Conservation (phyloP, 2,329 filamentous ascomycete genomes). For the Fusarium sp. region DNA sequence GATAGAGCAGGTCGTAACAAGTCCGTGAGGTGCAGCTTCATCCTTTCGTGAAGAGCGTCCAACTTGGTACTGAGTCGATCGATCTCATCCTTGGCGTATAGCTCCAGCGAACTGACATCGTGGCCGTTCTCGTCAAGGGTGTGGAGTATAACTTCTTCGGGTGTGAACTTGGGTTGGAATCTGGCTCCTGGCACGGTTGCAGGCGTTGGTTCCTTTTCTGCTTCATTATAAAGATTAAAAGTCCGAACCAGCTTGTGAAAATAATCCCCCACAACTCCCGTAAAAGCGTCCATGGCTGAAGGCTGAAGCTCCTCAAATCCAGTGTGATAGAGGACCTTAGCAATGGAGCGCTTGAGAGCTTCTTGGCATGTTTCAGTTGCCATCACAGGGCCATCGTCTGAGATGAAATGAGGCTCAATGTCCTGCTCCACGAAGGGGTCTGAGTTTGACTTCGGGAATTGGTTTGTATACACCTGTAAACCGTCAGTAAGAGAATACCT, state of each 20-base stretch:
- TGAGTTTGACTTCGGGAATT: constrained; percentile 96
- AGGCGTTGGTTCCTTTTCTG: constrained; percentile 77
- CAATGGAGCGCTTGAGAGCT: constrained; percentile 89
- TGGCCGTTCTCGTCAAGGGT: constrained; percentile 86
- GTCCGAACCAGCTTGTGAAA: constrained; percentile 86
- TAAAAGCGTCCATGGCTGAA: constrained; percentile 89
- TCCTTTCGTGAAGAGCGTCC: constrained; percentile 87
- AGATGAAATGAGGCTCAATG: constrained; percentile 88
- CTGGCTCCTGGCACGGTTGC: constrained; percentile 56
- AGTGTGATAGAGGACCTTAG: constrained; percentile 94
- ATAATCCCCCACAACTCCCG: constrained; percentile 89
- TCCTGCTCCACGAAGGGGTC: constrained; percentile 90
- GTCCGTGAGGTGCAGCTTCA: constrained; percentile 94
- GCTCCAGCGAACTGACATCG: constrained; percentile 83
- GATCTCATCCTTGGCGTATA: constrained; percentile 93
- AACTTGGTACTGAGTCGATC: constrained; percentile 86
- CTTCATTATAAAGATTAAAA: constrained; percentile 85
- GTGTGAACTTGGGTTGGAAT: constrained; percentile 76
- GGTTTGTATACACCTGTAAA: constrained; percentile 89
- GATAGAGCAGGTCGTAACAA: constrained; percentile 89
- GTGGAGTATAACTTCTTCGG: constrained; percentile 89
- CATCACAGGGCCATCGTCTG: constrained; percentile 90
- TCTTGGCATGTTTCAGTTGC: constrained; percentile 84
- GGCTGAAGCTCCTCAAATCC: constrained; percentile 98
- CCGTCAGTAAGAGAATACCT: constrained; percentile 23